Evolutionary conservation across 139 green algal species (phyloP).

Genomic region (Chlorella vulgaris): DNA sequence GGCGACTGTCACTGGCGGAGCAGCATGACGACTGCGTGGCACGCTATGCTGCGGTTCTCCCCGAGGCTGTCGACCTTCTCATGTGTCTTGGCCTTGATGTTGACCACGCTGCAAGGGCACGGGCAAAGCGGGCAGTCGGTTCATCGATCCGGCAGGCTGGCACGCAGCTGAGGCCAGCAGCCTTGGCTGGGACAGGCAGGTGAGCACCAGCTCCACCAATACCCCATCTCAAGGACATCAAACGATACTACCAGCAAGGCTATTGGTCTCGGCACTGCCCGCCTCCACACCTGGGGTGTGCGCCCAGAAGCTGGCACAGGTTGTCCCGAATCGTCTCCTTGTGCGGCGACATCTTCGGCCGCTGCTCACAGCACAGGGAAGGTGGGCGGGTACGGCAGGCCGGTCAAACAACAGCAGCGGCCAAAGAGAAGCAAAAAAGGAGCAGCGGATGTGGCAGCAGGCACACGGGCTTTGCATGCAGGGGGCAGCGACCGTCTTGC

Average conservation of each 20-base stretch:
- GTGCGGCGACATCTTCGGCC: constrained; percentile 95
- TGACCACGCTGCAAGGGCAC: constrained; percentile 63
- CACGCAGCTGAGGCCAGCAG: too few relatives aligned
- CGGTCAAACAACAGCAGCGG: too few relatives aligned
- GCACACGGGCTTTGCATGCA: too few relatives aligned
- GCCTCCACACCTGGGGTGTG: constrained; percentile 80
- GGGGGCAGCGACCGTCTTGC: too few relatives aligned
- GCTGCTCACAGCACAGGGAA: constrained; percentile 48
- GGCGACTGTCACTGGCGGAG: constrained; percentile 25
- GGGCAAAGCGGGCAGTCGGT: not conserved
- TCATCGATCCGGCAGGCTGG: too few relatives aligned
- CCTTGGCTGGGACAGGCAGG: too few relatives aligned
- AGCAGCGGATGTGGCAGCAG: too few relatives aligned
- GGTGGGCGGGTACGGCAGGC: not conserved
- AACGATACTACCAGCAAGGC: too few relatives aligned
- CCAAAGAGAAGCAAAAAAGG: too few relatives aligned
- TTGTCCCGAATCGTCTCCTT: constrained; percentile 91
- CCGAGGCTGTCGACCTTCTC: constrained; percentile 99
- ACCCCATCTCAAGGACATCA: too few relatives aligned
- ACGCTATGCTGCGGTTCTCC: constrained; percentile 95
- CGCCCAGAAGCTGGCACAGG: constrained; percentile 77
- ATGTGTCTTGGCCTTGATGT: constrained; percentile 99
- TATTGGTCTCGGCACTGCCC: not conserved
- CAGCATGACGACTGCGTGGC: constrained; percentile 94
- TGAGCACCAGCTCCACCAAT: too few relatives aligned